Base-by-base conservation (phyloP, 164 flowering plant species). In the Platanus orientalis region DNA sequence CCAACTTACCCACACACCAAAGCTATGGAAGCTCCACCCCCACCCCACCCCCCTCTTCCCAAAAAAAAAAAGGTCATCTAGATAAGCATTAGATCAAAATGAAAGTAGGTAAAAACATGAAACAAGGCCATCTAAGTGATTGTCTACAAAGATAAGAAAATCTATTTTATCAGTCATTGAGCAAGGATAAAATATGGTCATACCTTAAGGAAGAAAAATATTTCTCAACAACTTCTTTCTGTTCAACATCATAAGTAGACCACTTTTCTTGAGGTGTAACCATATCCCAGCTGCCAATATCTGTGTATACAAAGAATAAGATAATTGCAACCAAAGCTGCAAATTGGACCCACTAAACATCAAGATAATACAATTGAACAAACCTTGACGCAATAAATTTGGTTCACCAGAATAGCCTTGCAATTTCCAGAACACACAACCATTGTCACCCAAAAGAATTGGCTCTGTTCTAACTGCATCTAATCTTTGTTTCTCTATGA, bases 401-500 rank as follows among this genome's bases (percentile, higher is more conserved):
- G 76, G 57, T 62, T 71, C 76, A 58, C 68, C 70, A 57, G 75
- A 69, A 68, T 47, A 71, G 57, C 84, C 39, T 50, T 65, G 78
- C 14, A 93, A 57, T 65, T 73, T 90, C 98, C 98, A 90, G 69
- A 69, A 84, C 28, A 64, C 78, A 57, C 60, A 76, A 28, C 96
- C 98, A 69, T 69, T 51, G 57, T 19, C 72, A 64, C 79, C 96
- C 66, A 76, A n/a, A 30, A 79, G 26, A 25, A 83, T 49, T 39
- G 95, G 80, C 44, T 83, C 83, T 50, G 83, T 83, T 63, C 98
- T 81, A 47, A 85, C 74, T 59, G 94, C 90, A 73, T 83, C 83
- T 13, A 81, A 65, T 58, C 63, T 69, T 65, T 65, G 73, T 42
- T 62, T 76, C 63, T 64, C 92, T 88, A 50, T 23, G 11, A 32